phyloP scores from a whole-genome alignment of 2,329 filamentous ascomycete species.

The Aspergillus ruber region DNA sequence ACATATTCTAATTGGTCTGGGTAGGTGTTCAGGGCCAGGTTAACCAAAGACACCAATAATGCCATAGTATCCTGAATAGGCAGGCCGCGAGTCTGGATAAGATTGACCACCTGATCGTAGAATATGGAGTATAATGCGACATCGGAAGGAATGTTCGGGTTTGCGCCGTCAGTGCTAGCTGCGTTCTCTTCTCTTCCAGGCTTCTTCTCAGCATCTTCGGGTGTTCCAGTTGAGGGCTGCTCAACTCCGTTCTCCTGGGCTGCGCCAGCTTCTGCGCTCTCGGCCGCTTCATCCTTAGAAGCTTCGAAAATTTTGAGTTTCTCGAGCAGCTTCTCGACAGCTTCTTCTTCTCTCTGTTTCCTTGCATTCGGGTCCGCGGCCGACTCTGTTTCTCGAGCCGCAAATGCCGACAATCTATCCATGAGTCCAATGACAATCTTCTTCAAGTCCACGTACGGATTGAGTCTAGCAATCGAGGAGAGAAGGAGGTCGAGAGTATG shows the following conservation, averaged over 20 bases:
- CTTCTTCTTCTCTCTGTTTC: constrained; percentile 75
- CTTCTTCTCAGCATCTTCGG: constrained; percentile 19
- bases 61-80: constrained; percentile 94
- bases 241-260: constrained; percentile 33
- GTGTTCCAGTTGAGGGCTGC: constrained; percentile 23
- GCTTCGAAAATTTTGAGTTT: constrained; percentile 64
- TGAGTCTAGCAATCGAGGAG: constrained; percentile 83
- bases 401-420: constrained; percentile 91
- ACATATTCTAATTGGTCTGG: constrained; percentile 89
- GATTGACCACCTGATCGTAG: constrained; percentile 88
- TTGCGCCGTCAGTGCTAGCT: constrained; percentile 29
- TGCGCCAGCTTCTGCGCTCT: constrained; percentile 27
- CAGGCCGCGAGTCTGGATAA: constrained; percentile 84
- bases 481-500: constrained; percentile 95
- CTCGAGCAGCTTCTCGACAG: constrained; percentile 69
- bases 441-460: constrained; percentile 96
- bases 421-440: constrained; percentile 96
- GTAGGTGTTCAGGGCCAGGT: constrained; percentile 93
- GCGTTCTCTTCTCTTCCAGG: constrained; percentile 22
- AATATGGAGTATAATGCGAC: constrained; percentile 95
- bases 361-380: constrained; percentile 65
- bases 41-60: constrained; percentile 84
- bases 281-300: constrained; percentile 32
- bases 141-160: constrained; percentile 47
- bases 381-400: constrained; percentile 75